Evolutionary conservation across 495 filamentous ascomycete genomes (phyloP).

Genomic region (Xylaria nigripes): DNA sequence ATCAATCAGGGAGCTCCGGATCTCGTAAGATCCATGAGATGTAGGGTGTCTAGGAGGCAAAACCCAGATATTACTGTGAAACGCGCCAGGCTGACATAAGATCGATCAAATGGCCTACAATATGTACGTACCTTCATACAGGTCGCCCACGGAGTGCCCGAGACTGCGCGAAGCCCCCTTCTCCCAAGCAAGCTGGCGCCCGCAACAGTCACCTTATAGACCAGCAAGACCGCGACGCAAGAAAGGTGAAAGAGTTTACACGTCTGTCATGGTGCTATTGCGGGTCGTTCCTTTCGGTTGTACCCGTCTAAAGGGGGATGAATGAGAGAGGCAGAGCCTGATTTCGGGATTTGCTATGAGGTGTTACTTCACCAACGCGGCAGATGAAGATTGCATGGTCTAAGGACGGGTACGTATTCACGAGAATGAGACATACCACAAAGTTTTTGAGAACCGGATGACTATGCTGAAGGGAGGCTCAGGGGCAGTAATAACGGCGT

Average conservation of each 20-base stretch:
- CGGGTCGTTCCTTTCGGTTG: not conserved
- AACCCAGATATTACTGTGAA: too few species aligned
- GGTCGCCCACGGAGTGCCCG: too few species aligned
- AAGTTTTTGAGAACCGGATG: conserved; percentile 38
- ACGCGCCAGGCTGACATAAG: too few species aligned
- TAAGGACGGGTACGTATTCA: conserved; percentile 37
- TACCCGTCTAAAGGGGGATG: conserved; percentile 2
- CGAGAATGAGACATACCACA: conserved; percentile 37
- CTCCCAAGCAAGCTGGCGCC: not conserved
- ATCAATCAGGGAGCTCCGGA: too few species aligned
- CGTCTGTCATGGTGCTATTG: not conserved
- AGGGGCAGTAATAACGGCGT: conserved; percentile 35
- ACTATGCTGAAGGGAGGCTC: conserved; percentile 36
- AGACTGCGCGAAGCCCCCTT: too few species aligned
- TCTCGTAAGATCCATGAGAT: too few species aligned
- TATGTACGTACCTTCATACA: too few species aligned
- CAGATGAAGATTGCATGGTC: conserved; percentile 39
- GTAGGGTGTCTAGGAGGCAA: too few species aligned
- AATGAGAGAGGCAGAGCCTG: conserved; percentile 10
- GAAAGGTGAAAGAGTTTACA: not conserved
- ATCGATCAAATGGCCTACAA: too few species aligned
- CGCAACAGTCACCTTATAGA: not conserved
- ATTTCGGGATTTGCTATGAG: conserved; percentile 12
- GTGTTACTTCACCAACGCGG: conserved; percentile 33
- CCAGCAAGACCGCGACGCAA: not conserved